Base-by-base conservation (phyloP, 495 filamentous ascomycete species). In the Cryomyces antarcticus region DNA sequence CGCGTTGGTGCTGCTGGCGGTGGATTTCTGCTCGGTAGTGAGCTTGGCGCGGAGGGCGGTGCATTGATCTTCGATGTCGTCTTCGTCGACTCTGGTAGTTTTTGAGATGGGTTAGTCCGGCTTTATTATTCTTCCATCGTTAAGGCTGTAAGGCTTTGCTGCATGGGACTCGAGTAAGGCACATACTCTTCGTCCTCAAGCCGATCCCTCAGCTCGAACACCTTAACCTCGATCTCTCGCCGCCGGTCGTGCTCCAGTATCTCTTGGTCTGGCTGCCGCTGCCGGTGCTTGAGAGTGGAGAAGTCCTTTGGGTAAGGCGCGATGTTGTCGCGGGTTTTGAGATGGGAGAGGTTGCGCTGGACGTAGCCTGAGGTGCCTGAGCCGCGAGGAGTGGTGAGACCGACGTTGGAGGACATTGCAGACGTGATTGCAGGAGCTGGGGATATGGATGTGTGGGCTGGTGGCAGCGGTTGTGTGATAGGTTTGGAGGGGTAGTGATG, bases 281-380 rank as follows among this genome's bases (percentile, higher is more conserved):
- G 86, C 30, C 65, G 58, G 56, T 87, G 76, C 48, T 73, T 72
- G 31, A 72, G 52, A 43, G 55, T 57, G 51, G 78, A 73, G 51
- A 67, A 60, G 58, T 77, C 71, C 56, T 77, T 78, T 29, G 69
- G 69, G 53, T 77, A 77, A 0, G 73, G 73, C 5, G 64, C 63
- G 13, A 60, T 61, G 53, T 62, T 55, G 51, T 66, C 67, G 63
- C 87, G 86, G 7, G 80, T 84, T 50, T 70, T 76, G 42, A 92
- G 73, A 64, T 89, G 77, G 6, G 92, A 88, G 45, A 77, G 71
- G 64, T 96, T 99, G 55, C 82, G 82, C 57, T 95, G 88, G 42
- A 99, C 86, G 64, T 95, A 96, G 56, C 92, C 92, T 4, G 84
- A 93, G 46, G 92, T 99, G 44, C 89, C 89, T 52, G 77, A 85